A percentile compares a stretch with the other conserved stretches of the same genome.
Evolutionary conservation across 345 rosid species (phyloP).

Genomic region (Corchorus olitorius): DNA sequence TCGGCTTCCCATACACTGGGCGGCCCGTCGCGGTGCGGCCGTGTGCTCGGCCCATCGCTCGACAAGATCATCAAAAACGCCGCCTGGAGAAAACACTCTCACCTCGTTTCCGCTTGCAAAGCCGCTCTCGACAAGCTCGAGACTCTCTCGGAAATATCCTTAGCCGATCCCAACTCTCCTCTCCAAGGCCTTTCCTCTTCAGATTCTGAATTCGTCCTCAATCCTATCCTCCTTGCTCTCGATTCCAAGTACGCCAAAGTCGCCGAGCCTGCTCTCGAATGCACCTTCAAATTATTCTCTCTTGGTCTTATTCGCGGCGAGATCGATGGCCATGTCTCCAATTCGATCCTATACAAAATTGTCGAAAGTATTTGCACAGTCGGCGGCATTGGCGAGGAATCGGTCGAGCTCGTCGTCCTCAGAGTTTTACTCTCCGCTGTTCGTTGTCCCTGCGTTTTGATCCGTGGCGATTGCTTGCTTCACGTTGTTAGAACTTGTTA

Average conservation of each 20-base stretch:
- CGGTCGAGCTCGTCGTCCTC: slow-evolving; percentile 71
- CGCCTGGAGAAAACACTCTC: slow-evolving; percentile 93
- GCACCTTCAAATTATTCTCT: slow-evolving; percentile 75
- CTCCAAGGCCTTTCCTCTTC: slow-evolving; percentile 60
- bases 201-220: slow-evolving; percentile 63
- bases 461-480: slow-evolving; percentile 82
- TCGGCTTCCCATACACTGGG: slow-evolving; percentile 74
- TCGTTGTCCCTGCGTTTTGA: slow-evolving; percentile 67
- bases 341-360: slow-evolving; percentile 41
- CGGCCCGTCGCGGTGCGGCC: slow-evolving; percentile 78
- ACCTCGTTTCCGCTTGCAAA: slow-evolving; percentile 81
- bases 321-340: slow-evolving; percentile 38
- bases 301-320: slow-evolving; percentile 66
- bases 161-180: slow-evolving; percentile 48
- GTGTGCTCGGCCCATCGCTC: slow-evolving; percentile 71
- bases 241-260: slow-evolving; percentile 72
- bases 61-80: slow-evolving; percentile 94
- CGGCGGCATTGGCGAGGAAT: slow-evolving; percentile 71
- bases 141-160: slow-evolving; percentile 42
- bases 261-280: slow-evolving; percentile 82
- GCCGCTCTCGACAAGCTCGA: slow-evolving; percentile 83
- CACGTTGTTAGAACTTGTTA: slow-evolving; percentile 83
- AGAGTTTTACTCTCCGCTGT: slow-evolving; percentile 76
- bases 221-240: slow-evolving; percentile 70
- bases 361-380: slow-evolving; percentile 59